Evolutionary conservation across 2,329 filamentous ascomycete species (phyloP), one percentile per base, ranked within the genome.

Genomic region (Arachnomyces sp.): DNA sequence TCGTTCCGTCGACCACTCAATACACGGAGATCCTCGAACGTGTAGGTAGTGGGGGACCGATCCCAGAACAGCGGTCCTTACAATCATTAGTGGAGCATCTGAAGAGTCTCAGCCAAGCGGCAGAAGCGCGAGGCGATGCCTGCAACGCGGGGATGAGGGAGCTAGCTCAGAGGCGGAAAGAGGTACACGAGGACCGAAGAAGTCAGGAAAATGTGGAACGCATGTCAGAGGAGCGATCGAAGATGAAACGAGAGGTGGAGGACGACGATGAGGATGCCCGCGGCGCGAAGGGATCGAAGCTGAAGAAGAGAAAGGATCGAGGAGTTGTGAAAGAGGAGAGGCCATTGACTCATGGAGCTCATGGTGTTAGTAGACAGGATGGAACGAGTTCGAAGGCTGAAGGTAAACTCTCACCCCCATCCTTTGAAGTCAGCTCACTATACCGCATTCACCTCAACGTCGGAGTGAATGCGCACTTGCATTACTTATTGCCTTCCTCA

Each of bases 261-360:
- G 65, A 68, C 34, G 62, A 67, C 25, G 62, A 68, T 34, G 64
- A 72, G 43, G 52, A 63, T 36, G 52, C 54, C 32, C 57, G 71
- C 62, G 62, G 61, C 18, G 55, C 77, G 53, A 75, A 77, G 56
- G 66, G 63, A 31, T 66, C 71, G 16, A 88, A 89, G 60, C 74
- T 83, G 49, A 88, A 86, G 72, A 88, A 86, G 68, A 80, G 84
- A 59, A 88, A 87, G 65, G 84, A 82, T 16, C 69, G 76, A 6
- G 78, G 81, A 43, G 70, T 62, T 39, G 65, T 75, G 25, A 77
- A 74, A 44, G 78, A 84, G 46, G 73, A 78, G 40, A 66, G 77
- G 32, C 77, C 77, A 16, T 65, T 75, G 38, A 69, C 71, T 28
- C 73, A 79, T 47, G 80, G 80, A 34, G 78, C 79, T 11, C 80